These are phyloP conservation scores for Davidsoniella neocaledoniae DNA, from an alignment of 2,329 filamentous ascomycete species.

Conservation along the genomic window DNA sequence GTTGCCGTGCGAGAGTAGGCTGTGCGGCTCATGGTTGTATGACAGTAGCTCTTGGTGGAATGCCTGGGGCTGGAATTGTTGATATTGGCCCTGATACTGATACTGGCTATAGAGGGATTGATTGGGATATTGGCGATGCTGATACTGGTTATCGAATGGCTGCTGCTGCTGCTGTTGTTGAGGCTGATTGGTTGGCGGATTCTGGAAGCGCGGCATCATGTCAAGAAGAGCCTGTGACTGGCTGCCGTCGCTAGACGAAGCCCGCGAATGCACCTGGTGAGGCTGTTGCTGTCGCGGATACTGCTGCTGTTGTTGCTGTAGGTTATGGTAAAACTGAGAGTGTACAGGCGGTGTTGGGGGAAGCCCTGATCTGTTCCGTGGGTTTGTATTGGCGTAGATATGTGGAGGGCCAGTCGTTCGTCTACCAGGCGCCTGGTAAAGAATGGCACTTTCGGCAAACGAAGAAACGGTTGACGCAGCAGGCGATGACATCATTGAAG, in stretches of 20 bases:
- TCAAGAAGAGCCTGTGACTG: not conserved
- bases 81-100: not conserved
- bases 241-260: not conserved
- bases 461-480: not conserved
- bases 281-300: not conserved
- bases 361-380: not conserved
- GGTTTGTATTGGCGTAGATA: not conserved
- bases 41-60: not conserved
- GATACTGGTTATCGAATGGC: not conserved
- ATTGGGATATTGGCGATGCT: no score
- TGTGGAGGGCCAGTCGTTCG: no score
- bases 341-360: not conserved
- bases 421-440: no score
- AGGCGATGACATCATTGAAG: slow-evolving; percentile 5
- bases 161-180: not conserved
- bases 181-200: not conserved
- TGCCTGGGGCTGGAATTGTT: not conserved
- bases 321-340: not conserved
- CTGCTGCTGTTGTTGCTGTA: not conserved
- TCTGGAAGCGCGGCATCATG: not conserved
- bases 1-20: not conserved
- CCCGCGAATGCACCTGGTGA: not conserved
- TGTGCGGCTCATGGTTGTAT: not conserved
- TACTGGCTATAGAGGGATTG: no score
- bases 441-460: no score